Evolutionary conservation across 2,329 filamentous ascomycete genomes (phyloP).

Genomic region (Colletotrichum sp.): DNA sequence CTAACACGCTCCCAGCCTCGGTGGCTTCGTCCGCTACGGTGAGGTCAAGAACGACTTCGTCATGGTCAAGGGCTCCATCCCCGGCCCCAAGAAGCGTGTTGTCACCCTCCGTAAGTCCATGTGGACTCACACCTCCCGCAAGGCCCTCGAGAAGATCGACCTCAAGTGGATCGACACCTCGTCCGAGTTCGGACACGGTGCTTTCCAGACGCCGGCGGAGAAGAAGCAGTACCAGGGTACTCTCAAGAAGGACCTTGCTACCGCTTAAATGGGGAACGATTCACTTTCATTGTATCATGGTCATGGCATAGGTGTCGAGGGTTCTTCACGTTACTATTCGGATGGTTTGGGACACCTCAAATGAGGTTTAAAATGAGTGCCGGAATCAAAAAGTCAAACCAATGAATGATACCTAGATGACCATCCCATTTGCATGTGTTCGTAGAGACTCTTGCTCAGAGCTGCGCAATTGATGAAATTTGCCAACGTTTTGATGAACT

Average conservation of each 20-base stretch:
- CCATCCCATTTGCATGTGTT: background rate
- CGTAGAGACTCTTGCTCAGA: background rate
- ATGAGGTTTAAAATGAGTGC: slow-evolving; percentile 22
- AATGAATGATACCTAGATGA: slow-evolving; percentile 21
- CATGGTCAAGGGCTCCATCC: slow-evolving; percentile 96
- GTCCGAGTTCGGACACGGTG: slow-evolving; percentile 99
- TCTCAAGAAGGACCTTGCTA: slow-evolving; percentile 93
- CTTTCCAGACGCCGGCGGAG: slow-evolving; percentile 97
- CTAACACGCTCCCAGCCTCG: slow-evolving; percentile 68
- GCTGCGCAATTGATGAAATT: background rate
- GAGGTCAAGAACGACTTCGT: slow-evolving; percentile 99
- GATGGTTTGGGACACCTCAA: slow-evolving; percentile 21
- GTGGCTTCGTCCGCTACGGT: slow-evolving; percentile 99
- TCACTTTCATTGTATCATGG: slow-evolving; percentile 48
- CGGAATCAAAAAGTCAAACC: slow-evolving; percentile 24
- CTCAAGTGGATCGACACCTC: slow-evolving; percentile 99
- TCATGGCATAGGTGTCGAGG: slow-evolving; percentile 62
- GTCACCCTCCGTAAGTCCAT: slow-evolving; percentile 99
- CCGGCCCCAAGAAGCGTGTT: slow-evolving; percentile 99
- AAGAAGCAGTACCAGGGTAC: slow-evolving; percentile 98
- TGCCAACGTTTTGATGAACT: background rate
- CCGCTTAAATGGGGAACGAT: slow-evolving; percentile 41
- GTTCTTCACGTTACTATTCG: slow-evolving; percentile 35
- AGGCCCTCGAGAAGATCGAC: slow-evolving; percentile 97
- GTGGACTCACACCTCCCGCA: slow-evolving; percentile 95